Conservation (phyloP, 345 rosid genomes). For the Gossypium australe region DNA sequence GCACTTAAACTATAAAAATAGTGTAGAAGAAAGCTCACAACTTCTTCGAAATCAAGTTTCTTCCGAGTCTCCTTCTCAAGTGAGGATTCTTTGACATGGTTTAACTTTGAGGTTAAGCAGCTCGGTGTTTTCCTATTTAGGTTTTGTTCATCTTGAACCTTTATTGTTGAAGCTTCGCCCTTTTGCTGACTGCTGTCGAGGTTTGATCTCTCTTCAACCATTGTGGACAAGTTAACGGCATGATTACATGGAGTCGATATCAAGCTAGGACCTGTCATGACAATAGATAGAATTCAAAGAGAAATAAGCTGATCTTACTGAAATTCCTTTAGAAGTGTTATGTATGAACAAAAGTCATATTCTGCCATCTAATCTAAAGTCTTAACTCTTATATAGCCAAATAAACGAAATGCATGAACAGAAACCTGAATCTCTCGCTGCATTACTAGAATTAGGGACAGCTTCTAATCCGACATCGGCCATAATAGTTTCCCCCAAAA, state of each 20-base stretch:
- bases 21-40: conserved; percentile 25
- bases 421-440: conserved; percentile 21
- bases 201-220: conserved; percentile 1
- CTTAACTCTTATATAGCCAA: background rate
- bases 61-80: conserved; percentile 17
- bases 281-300: conserved; percentile 11
- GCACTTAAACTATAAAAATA: background rate
- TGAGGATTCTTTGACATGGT: conserved; percentile 9
- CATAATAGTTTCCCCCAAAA: conserved; percentile 18
- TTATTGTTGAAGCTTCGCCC: background rate
- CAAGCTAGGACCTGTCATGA: conserved; percentile 10
- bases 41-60: conserved; percentile 31
- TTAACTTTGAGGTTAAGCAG: background rate
- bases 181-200: conserved; percentile 1
- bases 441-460: background rate
- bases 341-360: conserved; percentile 1
- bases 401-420: background rate
- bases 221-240: background rate
- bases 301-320: background rate
- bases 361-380: background rate
- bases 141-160: conserved; percentile 8
- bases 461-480: conserved; percentile 7
- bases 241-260: conserved; percentile 20
- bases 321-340: background rate
- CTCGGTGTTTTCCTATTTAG: conserved; percentile 8